Conservation (phyloP, 2,329 filamentous ascomycete genomes). For the Penicillium sp. region DNA sequence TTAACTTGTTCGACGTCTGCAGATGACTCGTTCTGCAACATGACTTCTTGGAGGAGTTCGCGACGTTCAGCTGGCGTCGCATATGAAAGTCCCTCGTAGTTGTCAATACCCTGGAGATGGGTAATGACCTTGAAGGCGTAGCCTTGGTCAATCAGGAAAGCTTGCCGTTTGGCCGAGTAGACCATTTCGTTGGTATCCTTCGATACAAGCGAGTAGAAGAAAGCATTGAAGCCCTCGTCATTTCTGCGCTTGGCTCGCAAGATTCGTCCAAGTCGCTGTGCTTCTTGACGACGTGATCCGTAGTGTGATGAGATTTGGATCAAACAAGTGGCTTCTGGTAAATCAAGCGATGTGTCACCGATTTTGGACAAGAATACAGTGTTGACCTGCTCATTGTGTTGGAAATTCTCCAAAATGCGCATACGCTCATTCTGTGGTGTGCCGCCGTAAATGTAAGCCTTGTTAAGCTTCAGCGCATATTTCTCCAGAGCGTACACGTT, state of each 20-base stretch:
- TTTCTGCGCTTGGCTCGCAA: conserved; percentile 92
- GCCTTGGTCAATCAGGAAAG: conserved; percentile 95
- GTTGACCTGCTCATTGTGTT: conserved; percentile 85
- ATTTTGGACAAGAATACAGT: conserved; percentile 97
- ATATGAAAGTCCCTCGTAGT: conserved; percentile 78
- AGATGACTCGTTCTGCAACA: conserved; percentile 80
- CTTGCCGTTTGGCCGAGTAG: conserved; percentile 94
- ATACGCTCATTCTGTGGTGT: conserved; percentile 85
- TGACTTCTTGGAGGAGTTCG: conserved; percentile 83
- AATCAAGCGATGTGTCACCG: conserved; percentile 94
- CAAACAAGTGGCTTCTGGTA: conserved; percentile 93
- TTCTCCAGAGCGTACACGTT: conserved; percentile 90
- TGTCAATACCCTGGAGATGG: conserved; percentile 85
- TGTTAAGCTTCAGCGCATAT: conserved; percentile 80
- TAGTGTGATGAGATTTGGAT: conserved; percentile 99
- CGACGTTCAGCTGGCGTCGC: conserved; percentile 75
- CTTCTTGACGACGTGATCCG: conserved; percentile 93
- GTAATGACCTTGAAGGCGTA: conserved; percentile 99
- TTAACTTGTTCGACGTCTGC: conserved; percentile 69
- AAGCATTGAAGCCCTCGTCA: conserved; percentile 97
- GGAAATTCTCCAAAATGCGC: conserved; percentile 88
- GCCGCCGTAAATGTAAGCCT: conserved; percentile 88
- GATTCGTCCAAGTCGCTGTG: conserved; percentile 88
- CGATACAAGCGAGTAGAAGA: conserved; percentile 96
- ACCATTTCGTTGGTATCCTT: conserved; percentile 99